Evolutionary conservation across 2,329 filamentous ascomycete genomes (phyloP), one percentile per base, ranked within the genome.

Genomic region (Colletotrichum siamense): DNA sequence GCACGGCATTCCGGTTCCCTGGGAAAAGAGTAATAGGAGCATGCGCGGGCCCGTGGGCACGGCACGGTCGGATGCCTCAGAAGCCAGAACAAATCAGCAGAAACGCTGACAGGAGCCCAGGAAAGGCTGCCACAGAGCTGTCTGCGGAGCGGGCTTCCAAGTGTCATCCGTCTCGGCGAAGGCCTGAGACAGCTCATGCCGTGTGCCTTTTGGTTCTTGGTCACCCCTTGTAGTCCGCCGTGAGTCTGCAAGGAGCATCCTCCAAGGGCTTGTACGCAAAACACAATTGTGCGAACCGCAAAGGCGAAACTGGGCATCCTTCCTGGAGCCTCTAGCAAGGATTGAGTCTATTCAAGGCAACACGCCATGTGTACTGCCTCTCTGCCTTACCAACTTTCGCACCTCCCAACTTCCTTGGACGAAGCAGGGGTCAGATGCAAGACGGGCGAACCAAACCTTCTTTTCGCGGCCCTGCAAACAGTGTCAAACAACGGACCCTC

Each of bases 71-170:
- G 67, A 52, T 65, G 71, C 55, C 36, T 44, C 24, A 28, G 36
- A 61, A 49, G 39, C 16, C 44, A 71, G 34, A 44, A 39, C 61
- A 49, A 30, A 61, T 72, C 62, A 72, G 69, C 63, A 72, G 69
- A 75, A 75, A 75, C 73, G 52, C 63, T 72, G 63, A 75, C 72
- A 75, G 69, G 69, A 75, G 55, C 39, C 64, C 49, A 74, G 55
- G 44, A 44, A 62, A 61, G 26, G 44, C n/a, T 18, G 30, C 64
- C 26, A 28, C 13, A n/a, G 22, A 15, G n/a, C 22, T 30, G 24
- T 61, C 24, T 61, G 30, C 32, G n/a, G n/a, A 34, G 22, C 36
- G 62, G 34, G 62, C 32, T 64, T 39, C 30, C 32, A 64, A 34
- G 39, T 68, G 52, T 26, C 66, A 59, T 36, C 26, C 66, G 66